A percentile compares a stretch with the other conserved stretches of the same genome.
Evolutionary conservation across 768 basidiomycete genomes (phyloP).

Genomic region (Boletus pseudopeckii): DNA sequence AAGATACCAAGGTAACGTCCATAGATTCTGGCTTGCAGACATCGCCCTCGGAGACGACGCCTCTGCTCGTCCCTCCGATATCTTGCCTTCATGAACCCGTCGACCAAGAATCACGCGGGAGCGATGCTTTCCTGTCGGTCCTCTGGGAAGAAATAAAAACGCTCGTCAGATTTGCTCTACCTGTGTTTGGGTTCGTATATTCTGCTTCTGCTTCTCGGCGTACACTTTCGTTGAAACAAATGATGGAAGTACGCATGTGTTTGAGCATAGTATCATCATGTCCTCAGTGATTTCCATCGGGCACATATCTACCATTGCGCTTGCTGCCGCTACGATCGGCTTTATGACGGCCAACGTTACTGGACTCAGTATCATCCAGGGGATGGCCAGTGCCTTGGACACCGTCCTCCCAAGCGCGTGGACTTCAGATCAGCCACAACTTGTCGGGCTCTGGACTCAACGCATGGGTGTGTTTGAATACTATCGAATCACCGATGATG

Average conservation of each 20-base stretch:
- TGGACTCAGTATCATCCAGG: constrained; percentile 67
- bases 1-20: neutral
- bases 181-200: constrained; percentile 64
- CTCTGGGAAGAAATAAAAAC: constrained; percentile 30
- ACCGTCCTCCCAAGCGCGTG: constrained; percentile 92
- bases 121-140: constrained; percentile 6
- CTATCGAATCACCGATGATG: neutral
- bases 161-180: constrained; percentile 62
- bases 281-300: constrained; percentile 88
- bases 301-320: constrained; percentile 83
- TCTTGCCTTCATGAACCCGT: constrained; percentile 41
- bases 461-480: constrained; percentile 60
- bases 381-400: constrained; percentile 83
- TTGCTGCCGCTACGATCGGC: constrained; percentile 77
- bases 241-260: constrained; percentile 53
- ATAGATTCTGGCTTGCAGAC: neutral
- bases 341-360: constrained; percentile 69
- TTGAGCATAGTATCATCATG: constrained; percentile 86
- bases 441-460: constrained; percentile 90
- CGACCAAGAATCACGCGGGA: constrained; percentile 34
- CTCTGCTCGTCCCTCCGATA: constrained; percentile 49
- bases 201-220: neutral
- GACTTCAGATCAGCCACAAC: constrained; percentile 80
- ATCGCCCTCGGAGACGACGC: constrained; percentile 48
- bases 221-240: neutral